Evolutionary conservation across 2,329 filamentous ascomycete species (phyloP).

Genomic region (Monosporascus sp.): DNA sequence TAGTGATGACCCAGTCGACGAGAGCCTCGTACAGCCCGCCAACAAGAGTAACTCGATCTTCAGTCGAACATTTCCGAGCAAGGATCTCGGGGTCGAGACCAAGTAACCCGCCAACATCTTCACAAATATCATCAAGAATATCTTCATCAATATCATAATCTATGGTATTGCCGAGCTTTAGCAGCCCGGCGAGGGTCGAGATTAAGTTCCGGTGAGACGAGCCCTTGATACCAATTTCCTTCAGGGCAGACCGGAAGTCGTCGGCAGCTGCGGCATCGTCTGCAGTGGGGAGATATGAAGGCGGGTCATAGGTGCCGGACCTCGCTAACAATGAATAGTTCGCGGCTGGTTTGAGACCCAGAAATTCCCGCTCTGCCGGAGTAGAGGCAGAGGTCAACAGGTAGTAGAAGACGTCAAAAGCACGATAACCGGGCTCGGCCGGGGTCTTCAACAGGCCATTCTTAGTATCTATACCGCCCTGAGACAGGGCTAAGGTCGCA

Average conservation of each 20-base stretch:
- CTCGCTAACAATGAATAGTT: constrained; percentile 73
- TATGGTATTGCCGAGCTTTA: constrained; percentile 88
- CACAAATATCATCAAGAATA: constrained; percentile 75
- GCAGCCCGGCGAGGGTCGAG: constrained; percentile 74
- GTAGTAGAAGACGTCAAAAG: constrained; percentile 98
- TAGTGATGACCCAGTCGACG: constrained; percentile 88
- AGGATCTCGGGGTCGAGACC: constrained; percentile 84
- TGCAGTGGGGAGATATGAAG: constrained; percentile 82
- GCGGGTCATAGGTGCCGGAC: constrained; percentile 80
- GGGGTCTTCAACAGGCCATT: constrained; percentile 78
- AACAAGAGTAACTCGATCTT: constrained; percentile 78
- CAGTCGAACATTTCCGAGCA: constrained; percentile 69
- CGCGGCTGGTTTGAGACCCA: constrained; percentile 72
- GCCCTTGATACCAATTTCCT: constrained; percentile 91
- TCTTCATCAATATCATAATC: constrained; percentile 83
- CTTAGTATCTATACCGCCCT: constrained; percentile 79
- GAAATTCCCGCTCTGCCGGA: constrained; percentile 79
- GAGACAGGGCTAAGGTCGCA: constrained; percentile 72
- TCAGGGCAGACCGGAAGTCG: constrained; percentile 81
- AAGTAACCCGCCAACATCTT: constrained; percentile 81
- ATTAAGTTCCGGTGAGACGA: constrained; percentile 75
- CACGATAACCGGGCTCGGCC: constrained; percentile 72
- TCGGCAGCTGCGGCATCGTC: constrained; percentile 91
- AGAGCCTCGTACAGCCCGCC: constrained; percentile 87
- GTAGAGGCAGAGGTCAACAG: constrained; percentile 88